A percentile compares a stretch with the other conserved stretches of the same genome.
These are phyloP conservation scores for Huntiella omanensis DNA, from an alignment of 2,329 filamentous ascomycete genomes.

Conservation along the genomic window DNA sequence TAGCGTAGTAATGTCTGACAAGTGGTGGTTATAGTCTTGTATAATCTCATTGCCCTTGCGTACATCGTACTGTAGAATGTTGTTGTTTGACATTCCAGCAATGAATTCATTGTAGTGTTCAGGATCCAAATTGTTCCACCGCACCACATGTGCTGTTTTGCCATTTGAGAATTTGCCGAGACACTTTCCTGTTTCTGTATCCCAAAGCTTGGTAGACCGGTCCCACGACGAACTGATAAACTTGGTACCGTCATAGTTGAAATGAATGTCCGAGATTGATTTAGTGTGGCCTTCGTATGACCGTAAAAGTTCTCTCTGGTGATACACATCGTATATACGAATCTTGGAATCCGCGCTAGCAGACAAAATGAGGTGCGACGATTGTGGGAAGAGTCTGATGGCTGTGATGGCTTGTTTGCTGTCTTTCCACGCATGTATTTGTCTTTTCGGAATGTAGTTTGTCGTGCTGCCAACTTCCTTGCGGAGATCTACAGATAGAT, in stretches of 20 bases:
- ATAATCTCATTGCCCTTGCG: conserved; percentile 59
- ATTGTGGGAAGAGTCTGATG: conserved; percentile 72
- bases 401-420: conserved; percentile 74
- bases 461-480: conserved; percentile 65
- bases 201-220: conserved; percentile 93
- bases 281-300: conserved; percentile 87
- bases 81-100: conserved; percentile 95
- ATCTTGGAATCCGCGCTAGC: conserved; percentile 80
- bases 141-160: conserved; percentile 85
- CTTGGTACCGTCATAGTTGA: conserved; percentile 62
- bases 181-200: conserved; percentile 85
- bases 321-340: conserved; percentile 90
- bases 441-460: conserved; percentile 89
- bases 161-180: conserved; percentile 78
- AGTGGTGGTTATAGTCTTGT: conserved; percentile 95
- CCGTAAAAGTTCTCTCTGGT: conserved; percentile 69
- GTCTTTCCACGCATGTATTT: conserved; percentile 74
- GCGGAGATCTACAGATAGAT: conserved; percentile 66
- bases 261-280: conserved; percentile 73
- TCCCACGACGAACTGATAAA: conserved; percentile 91
- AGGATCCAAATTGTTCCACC: conserved; percentile 77
- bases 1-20: conserved; percentile 95
- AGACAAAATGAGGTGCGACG: conserved; percentile 75
- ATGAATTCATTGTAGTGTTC: conserved; percentile 76
- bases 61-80: conserved; percentile 93